These are phyloP conservation scores for Colletotrichum shisoi DNA, from an alignment of 2,329 filamentous ascomycete genomes.

Conservation along the genomic window DNA sequence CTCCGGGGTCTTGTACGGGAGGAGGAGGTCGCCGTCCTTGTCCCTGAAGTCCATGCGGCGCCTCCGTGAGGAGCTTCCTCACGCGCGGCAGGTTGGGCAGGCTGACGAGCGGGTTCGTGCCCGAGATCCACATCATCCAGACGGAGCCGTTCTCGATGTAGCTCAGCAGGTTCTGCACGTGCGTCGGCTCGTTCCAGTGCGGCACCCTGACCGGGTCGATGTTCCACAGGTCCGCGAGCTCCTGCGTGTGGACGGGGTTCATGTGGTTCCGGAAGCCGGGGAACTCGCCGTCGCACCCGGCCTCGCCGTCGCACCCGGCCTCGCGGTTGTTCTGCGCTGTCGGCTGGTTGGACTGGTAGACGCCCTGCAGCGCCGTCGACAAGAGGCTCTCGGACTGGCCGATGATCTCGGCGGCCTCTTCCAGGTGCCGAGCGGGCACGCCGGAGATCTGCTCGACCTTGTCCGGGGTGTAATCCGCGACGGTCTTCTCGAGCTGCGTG, in stretches of 20 bases:
- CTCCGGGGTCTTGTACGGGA: slow-evolving; percentile 45
- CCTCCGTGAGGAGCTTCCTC: slow-evolving; percentile 46
- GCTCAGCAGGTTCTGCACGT: slow-evolving; percentile 49
- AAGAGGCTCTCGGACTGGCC: slow-evolving; percentile 46
- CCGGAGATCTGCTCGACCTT: slow-evolving; percentile 49
- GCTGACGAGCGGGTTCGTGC: slow-evolving; percentile 52
- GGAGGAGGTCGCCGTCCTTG: slow-evolving; percentile 46
- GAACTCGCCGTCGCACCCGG: slow-evolving; percentile 51
- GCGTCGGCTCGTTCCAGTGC: slow-evolving; percentile 51
- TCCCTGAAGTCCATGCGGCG: slow-evolving; percentile 49
- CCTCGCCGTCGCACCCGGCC: slow-evolving; percentile 50
- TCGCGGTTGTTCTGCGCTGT: slow-evolving; percentile 53
- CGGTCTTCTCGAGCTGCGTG: slow-evolving; percentile 44
- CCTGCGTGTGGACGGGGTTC: slow-evolving; percentile 49
- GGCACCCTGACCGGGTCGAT: slow-evolving; percentile 48
- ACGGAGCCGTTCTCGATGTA: slow-evolving; percentile 48
- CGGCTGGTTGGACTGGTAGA: slow-evolving; percentile 53
- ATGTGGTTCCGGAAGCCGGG: slow-evolving; percentile 50
- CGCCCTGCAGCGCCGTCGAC: slow-evolving; percentile 51
- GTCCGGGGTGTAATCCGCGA: slow-evolving; percentile 47
- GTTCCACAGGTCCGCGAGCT: slow-evolving; percentile 50
- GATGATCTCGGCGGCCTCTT: slow-evolving; percentile 47
- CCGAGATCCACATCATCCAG: slow-evolving; percentile 51
- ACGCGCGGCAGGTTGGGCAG: slow-evolving; percentile 47
- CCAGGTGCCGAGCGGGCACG: slow-evolving; percentile 44